These are phyloP conservation scores for Triglochin maritima DNA, from an alignment of 106 monocot genomes.

Conservation along the genomic window DNA sequence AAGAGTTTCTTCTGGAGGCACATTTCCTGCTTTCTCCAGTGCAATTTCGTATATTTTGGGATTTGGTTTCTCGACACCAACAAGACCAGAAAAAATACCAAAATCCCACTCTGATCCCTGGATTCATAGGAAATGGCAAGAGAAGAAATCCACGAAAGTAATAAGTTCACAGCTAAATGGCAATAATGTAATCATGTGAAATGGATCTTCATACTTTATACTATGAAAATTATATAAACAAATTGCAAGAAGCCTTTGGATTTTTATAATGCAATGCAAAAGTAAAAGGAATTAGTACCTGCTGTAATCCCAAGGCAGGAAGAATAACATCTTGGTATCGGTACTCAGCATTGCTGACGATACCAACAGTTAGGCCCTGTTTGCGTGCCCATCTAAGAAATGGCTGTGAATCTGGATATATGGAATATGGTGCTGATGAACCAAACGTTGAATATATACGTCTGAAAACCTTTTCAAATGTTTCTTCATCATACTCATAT, in stretches of 20 bases:
- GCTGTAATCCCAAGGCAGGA: conserved; percentile 70
- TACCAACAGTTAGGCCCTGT: conserved; percentile 56
- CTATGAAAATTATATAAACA: not conserved
- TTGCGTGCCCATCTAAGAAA: conserved; percentile 81
- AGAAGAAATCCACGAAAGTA: not conserved
- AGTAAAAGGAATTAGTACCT: conserved; percentile 27
- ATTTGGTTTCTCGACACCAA: conserved; percentile 81
- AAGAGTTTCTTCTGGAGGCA: conserved; percentile 57
- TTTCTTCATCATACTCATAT: conserved; percentile 87
- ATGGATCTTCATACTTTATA: not conserved
- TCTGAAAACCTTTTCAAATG: conserved; percentile 88
- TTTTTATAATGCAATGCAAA: not conserved
- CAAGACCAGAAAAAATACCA: conserved; percentile 89
- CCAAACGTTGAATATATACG: conserved; percentile 90
- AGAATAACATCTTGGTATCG: conserved; percentile 93
- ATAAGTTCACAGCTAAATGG: not conserved
- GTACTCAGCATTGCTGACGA: conserved; percentile 90
- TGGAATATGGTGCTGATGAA: conserved; percentile 79
- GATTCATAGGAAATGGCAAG: not conserved
- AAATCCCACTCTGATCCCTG: conserved; percentile 99
- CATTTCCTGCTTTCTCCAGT: conserved; percentile 67
- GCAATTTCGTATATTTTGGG: conserved; percentile 75
- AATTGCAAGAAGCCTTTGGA: too few species aligned
- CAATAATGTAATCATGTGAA: not conserved
- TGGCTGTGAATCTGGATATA: conserved; percentile 74